Conservation (phyloP, 164 flowering plant genomes). For the Brasenia schreberi region DNA sequence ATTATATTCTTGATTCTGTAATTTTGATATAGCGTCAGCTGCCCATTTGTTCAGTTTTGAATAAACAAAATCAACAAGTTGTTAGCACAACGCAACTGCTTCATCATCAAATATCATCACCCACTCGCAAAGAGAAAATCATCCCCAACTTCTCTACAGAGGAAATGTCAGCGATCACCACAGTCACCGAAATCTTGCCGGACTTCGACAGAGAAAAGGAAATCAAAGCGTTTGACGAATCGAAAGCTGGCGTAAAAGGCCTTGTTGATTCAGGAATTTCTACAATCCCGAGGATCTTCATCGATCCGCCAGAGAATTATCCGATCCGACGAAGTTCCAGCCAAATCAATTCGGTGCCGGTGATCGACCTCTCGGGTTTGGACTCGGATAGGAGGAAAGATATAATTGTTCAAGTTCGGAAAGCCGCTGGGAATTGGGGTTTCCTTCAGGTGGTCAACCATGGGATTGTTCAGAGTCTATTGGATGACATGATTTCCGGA, state of each 20-base stretch:
- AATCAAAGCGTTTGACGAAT: conserved; percentile 9
- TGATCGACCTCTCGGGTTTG: conserved; percentile 22
- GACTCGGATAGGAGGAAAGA: conserved; percentile 7
- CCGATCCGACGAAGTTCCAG: background rate
- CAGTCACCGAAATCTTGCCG: background rate
- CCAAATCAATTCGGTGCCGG: conserved; percentile 5
- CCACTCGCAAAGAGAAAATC: too few relatives aligned
- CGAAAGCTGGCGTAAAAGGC: conserved; percentile 14
- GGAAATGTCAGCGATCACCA: too few relatives aligned
- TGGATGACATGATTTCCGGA: conserved; percentile 36
- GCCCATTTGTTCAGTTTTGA: too few relatives aligned
- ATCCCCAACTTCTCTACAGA: too few relatives aligned
- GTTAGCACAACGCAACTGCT: too few relatives aligned
- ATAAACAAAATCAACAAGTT: too few relatives aligned
- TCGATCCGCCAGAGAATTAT: background rate
- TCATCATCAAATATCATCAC: too few relatives aligned
- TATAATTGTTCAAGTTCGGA: conserved; percentile 12
- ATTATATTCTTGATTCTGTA: too few relatives aligned
- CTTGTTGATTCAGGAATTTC: conserved; percentile 10
- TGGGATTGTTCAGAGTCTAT: conserved; percentile 21
- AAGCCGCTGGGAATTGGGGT: conserved; percentile 32
- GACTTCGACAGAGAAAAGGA: conserved; percentile 9
- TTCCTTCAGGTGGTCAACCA: conserved; percentile 49
- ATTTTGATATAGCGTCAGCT: too few relatives aligned
- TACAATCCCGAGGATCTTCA: conserved; percentile 9